Conservation (phyloP, 2,329 filamentous ascomycete species). For the Fusarium fujikuroi region DNA sequence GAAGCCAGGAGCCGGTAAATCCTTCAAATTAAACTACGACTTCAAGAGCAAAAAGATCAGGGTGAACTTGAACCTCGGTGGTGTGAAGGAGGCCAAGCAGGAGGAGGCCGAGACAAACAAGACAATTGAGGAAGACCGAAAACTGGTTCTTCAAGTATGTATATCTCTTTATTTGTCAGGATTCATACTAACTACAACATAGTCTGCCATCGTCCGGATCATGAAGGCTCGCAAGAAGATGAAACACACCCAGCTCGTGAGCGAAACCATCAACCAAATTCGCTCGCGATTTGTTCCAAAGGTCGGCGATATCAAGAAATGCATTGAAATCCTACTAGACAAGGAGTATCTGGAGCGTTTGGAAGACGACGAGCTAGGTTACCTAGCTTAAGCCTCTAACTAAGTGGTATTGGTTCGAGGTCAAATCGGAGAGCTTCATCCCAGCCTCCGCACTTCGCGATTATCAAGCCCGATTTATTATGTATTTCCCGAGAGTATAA, state of each 20-base stretch:
- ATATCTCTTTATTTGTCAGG: not conserved
- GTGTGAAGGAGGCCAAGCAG: slow-evolving; percentile 95
- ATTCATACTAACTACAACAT: slow-evolving; percentile 39
- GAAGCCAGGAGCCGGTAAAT: slow-evolving; percentile 81
- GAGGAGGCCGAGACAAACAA: slow-evolving; percentile 98
- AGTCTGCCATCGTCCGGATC: slow-evolving; percentile 99
- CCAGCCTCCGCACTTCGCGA: not conserved
- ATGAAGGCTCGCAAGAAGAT: slow-evolving; percentile 99
- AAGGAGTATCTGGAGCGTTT: slow-evolving; percentile 98
- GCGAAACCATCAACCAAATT: slow-evolving; percentile 96
- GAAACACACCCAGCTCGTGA: slow-evolving; percentile 95
- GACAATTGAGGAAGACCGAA: slow-evolving; percentile 98
- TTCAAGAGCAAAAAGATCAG: slow-evolving; percentile 99
- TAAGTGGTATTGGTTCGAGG: not conserved
- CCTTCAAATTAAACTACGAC: slow-evolving; percentile 87
- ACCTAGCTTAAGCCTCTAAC: slow-evolving; percentile 75
- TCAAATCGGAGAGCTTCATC: not conserved
- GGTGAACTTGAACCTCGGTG: slow-evolving; percentile 93
- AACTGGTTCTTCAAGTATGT: slow-evolving; percentile 92
- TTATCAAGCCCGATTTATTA: slow-evolving; percentile 7
- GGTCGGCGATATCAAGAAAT: slow-evolving; percentile 97
- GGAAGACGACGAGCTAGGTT: slow-evolving; percentile 93
- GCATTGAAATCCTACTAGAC: slow-evolving; percentile 97
- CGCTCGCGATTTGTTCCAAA: slow-evolving; percentile 92
- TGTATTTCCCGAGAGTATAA: slow-evolving; percentile 9